Evolutionary conservation across 495 filamentous ascomycete species (phyloP), one percentile per base, ranked within the genome.

Genomic region (Parmelia sp.): DNA sequence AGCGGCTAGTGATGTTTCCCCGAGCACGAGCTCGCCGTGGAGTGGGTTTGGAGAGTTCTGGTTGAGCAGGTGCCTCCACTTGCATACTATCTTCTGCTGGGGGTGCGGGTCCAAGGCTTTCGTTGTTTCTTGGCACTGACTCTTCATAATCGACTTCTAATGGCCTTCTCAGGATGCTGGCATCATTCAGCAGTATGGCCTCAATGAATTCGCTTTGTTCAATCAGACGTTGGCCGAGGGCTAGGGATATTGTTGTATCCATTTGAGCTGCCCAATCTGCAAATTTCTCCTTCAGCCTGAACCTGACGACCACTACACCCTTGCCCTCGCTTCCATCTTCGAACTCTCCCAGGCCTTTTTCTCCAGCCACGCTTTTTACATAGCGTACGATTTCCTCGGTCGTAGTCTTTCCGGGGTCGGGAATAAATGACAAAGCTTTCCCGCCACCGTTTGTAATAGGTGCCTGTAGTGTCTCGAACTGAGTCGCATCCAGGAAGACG

Each of bases 201-300:
- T 96, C 91, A 12, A 98, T 80, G 65, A 98, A 96, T 66, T 96
- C 92, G 57, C 87, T 91, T 73, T 97, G 94, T 62, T 92, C 87
- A 57, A 97, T 86, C 27, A 92, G 84, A 6, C 90, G 84, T 69
- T 92, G 90, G 63, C 90, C 88, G 21, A 92, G 83, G 53, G 80
- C 79, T 35, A 85, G 68, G 9, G 90, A 88, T 51, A 92, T 83
- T 6, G 85, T 74, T 31, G 81, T 84, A 62, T 84, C 78, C 67
- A 96, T 82, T 27, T 88, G 76, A 53, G 80, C 80, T 21, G 80
- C 88, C 91, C 91, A 96, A 5, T 86, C 80, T 59, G 83, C 80
- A 58, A 82, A 78, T 6, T 78, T 72, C 10, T 83, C 83, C 64
- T 87, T 85, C 21, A 85, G 85, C 37, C 83, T 79, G 67, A 88